Evolutionary conservation across 2,329 filamentous ascomycete genomes (phyloP), one percentile per base, ranked within the genome.

Genomic region (Nothophoma quercina): DNA sequence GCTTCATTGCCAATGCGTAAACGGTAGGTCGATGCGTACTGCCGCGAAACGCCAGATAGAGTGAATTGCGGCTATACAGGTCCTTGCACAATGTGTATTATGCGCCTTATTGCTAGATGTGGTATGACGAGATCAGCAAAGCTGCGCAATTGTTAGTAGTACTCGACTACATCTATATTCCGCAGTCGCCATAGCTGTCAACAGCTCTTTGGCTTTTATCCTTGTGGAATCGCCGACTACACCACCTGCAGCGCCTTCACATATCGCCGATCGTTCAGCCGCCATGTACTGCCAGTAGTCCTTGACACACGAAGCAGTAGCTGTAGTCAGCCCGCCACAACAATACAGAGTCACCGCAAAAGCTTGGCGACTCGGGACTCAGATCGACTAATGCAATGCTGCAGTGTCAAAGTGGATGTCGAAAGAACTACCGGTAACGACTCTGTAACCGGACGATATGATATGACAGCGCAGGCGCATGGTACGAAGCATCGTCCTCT

Each of bases 1-100:
- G 23, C 26, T 8, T 32, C 9, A 25, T 15, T 10, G 28, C 16
- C 8, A 43, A 13, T 13, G 21, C 32, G 18, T 15, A 22, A 48
- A 39, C 35, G 28, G 43, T 39, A 35, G 28, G 22, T 40, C 16
- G 38, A 48, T 42, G 36, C 43, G 16, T 30, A 2, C 7, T 33
- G 22, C 16, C 7, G 25, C 15, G 13, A 18, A 9, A 21, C 28
- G 13, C 16, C 26, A 30, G 19, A 38, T 15, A 35, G 38, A 30
- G 32, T 16, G 16, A n/a, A 50, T 23, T 19, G 46, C 15, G 33
- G 10, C 10, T 48, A 21, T n/a, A 13, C 10, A 15, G 25, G 35
- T 23, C n/a, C 7, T 23, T 25, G 19, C 30, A 18, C 34, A n/a
- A n/a, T 25, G 33, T 23, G 22, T 10, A n/a, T 45, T 28, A 13